These are phyloP conservation scores for Aethionema arabicum DNA, from an alignment of 345 rosid genomes.

Conservation along the genomic window DNA sequence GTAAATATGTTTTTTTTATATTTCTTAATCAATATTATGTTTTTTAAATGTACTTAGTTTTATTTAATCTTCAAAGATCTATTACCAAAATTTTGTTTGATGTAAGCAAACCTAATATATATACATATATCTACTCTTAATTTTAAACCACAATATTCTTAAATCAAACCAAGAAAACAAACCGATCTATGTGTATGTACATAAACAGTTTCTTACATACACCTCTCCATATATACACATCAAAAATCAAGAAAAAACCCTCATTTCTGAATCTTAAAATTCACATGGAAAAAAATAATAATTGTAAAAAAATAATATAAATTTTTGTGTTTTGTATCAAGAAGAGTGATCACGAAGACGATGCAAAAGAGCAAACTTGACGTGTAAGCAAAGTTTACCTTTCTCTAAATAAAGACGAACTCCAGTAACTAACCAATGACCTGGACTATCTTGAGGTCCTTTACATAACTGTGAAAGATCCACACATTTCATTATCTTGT, in stretches of 20 bases:
- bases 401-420: constrained; percentile 65
- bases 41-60: too few species aligned
- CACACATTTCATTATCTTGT: constrained; percentile 69
- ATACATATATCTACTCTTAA: too few species aligned
- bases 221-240: constrained; percentile 2
- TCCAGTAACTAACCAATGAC: constrained; percentile 90
- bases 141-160: too few species aligned
- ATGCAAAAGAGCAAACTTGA: constrained; percentile 69
- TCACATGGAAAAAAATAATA: constrained; percentile 6
- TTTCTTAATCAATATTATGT: too few species aligned
- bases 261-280: constrained; percentile 9
- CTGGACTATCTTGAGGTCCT: constrained; percentile 88
- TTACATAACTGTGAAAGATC: constrained; percentile 67
- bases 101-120: too few species aligned
- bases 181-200: constrained; percentile 10
- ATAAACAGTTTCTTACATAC: constrained; percentile 5
- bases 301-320: neutral
- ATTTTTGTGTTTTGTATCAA: neutral
- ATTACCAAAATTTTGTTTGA: too few species aligned
- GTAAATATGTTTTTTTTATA: too few species aligned
- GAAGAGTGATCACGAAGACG: constrained; percentile 27
- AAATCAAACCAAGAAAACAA: neutral
- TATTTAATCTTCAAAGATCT: too few species aligned
- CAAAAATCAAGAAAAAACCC: constrained; percentile 23
- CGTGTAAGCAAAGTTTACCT: constrained; percentile 76